Percentiles rank a stretch among this genome's conserved stretches.
phyloP scores from a whole-genome alignment of 306 rosid genomes.

The Styphnolobium japonicum region DNA sequence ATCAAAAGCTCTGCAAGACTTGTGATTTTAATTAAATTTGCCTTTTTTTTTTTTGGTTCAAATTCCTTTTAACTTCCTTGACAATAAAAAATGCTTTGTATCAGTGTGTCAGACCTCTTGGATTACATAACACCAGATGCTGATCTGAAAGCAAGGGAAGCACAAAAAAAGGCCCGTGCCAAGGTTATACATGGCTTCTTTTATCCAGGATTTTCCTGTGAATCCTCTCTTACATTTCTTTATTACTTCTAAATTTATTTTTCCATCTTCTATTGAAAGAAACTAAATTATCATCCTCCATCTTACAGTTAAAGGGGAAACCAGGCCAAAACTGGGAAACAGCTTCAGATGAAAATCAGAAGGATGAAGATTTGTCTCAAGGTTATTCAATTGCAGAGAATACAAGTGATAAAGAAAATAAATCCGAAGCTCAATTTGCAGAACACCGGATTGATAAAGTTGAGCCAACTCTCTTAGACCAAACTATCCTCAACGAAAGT shows the following conservation, averaged over 20 bases:
- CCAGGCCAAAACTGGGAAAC: conserved; percentile 66
- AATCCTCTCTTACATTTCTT: conserved; percentile 3
- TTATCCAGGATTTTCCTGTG: neutral
- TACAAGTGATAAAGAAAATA: conserved; percentile 84
- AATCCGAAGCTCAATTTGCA: conserved; percentile 50
- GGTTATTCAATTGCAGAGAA: conserved; percentile 48
- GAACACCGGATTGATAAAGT: conserved; percentile 50
- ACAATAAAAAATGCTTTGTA: conserved; percentile 16
- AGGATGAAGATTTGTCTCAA: conserved; percentile 54
- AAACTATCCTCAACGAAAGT: conserved; percentile 29
- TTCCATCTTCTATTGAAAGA: neutral
- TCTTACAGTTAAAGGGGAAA: conserved; percentile 79
- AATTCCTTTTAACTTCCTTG: neutral
- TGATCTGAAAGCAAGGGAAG: conserved; percentile 86
- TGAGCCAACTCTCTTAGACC: conserved; percentile 51
- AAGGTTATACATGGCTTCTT: conserved; percentile 56
- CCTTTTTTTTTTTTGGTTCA: neutral
- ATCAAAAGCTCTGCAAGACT: neutral
- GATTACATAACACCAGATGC: conserved; percentile 96
- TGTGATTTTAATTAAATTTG: neutral
- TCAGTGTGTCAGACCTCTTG: conserved; percentile 96
- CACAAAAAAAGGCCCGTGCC: conserved; percentile 88
- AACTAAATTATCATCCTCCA: conserved; percentile 23
- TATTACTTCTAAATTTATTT: neutral
- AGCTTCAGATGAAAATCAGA: conserved; percentile 59